Evolutionary conservation across 495 filamentous ascomycete genomes (phyloP).

Genomic region (Penicillium paxilli): DNA sequence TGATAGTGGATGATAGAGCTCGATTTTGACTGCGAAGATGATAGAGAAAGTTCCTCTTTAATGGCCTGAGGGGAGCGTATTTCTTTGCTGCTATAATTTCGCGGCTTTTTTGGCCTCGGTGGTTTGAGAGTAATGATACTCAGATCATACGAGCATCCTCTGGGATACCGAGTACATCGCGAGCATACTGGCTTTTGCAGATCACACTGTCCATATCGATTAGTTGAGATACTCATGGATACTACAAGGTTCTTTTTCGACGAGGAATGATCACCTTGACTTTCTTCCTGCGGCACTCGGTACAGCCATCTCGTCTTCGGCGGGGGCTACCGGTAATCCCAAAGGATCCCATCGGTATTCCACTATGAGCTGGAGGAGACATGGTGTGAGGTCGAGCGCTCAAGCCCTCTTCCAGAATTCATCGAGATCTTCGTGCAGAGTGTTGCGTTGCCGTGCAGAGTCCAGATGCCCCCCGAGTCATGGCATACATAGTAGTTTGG

Average conservation of each 20-base stretch:
- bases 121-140: constrained; percentile 15
- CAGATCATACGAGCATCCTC: constrained; percentile 25
- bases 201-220: constrained; percentile 23
- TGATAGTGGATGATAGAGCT: constrained; percentile 7
- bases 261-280: constrained; percentile 21
- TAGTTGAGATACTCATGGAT: background rate
- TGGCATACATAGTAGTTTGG: too few relatives aligned
- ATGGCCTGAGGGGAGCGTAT: background rate
- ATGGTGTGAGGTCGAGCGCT: background rate
- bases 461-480: too few relatives aligned
- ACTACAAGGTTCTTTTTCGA: background rate
- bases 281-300: constrained; percentile 36
- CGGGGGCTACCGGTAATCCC: background rate
- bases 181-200: constrained; percentile 26
- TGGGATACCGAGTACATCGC: constrained; percentile 30
- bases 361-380: background rate
- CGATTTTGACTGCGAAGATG: background rate
- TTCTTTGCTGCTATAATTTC: background rate
- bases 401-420: background rate
- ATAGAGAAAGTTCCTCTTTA: too few relatives aligned
- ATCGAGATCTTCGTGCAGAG: background rate
- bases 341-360: background rate
- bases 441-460: background rate
- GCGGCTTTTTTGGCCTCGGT: background rate
- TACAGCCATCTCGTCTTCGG: constrained; percentile 34